Evolutionary conservation across 805 yeast genomes (phyloP).

Genomic region (Saturnispora sekii): DNA sequence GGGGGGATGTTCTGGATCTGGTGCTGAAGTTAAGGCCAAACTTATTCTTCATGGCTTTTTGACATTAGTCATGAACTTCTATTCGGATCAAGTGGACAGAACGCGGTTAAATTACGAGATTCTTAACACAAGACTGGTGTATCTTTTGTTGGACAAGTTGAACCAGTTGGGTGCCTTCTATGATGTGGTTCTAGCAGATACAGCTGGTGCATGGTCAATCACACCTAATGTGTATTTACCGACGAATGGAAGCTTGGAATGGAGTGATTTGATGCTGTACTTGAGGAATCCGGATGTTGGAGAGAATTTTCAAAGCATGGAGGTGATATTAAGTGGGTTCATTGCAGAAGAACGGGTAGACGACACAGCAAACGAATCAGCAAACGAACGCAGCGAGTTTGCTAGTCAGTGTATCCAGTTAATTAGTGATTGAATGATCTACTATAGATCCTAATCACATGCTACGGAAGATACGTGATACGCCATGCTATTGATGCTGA

Average conservation of each 20-base stretch:
- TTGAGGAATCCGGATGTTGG: neutral
- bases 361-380: no score
- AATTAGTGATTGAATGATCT: no score
- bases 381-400: no score
- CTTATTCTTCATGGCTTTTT: constrained; percentile 21
- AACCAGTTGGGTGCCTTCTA: constrained; percentile 7
- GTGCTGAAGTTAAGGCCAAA: neutral
- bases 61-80: constrained; percentile 16
- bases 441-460: no score
- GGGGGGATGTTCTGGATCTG: neutral
- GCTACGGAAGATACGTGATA: no score
- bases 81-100: constrained; percentile 14
- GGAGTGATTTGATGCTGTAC: constrained; percentile 1
- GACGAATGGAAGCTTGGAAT: neutral
- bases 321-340: no score
- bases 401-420: no score
- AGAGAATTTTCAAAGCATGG: neutral
- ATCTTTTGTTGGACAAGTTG: constrained; percentile 13
- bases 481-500: no score
- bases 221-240: constrained; percentile 9
- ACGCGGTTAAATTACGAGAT: constrained; percentile 7
- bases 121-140: constrained; percentile 13
- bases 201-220: no score
- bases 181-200: neutral
- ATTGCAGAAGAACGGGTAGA: no score